Conservation (phyloP, 2,329 filamentous ascomycete species). For the Aureobasidium lini region DNA sequence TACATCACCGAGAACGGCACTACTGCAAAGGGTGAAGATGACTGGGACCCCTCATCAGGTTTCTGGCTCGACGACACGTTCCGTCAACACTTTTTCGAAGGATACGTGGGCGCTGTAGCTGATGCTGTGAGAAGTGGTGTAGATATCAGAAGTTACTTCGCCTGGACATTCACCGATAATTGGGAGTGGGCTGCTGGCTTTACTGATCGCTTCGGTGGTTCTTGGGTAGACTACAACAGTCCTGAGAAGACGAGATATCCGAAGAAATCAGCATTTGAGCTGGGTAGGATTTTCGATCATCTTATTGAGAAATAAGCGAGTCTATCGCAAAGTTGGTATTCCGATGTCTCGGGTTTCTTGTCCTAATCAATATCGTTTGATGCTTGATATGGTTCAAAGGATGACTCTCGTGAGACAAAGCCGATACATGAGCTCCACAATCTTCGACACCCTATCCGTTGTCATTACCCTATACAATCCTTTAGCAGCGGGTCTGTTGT, state of each 20-base stretch:
- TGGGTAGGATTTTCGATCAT: slow-evolving; percentile 5
- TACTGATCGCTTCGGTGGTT: slow-evolving; percentile 34
- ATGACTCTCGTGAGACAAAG: too few relatives aligned
- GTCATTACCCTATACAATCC: too few relatives aligned
- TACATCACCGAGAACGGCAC: slow-evolving; percentile 89
- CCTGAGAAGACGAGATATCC: slow-evolving; percentile 32
- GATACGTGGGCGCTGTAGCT: slow-evolving; percentile 69
- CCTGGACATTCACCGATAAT: slow-evolving; percentile 78
- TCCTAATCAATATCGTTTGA: too few relatives aligned
- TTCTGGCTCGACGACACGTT: slow-evolving; percentile 63
- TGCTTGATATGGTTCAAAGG: too few relatives aligned
- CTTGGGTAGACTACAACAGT: slow-evolving; percentile 36
- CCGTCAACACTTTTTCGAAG: slow-evolving; percentile 68
- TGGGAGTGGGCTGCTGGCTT: slow-evolving; percentile 38
- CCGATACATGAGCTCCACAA: too few relatives aligned
- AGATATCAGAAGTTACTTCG: slow-evolving; percentile 71
- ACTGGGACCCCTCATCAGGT: slow-evolving; percentile 57
- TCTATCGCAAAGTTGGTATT: too few relatives aligned
- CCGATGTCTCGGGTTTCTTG: too few relatives aligned
- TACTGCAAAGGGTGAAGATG: slow-evolving; percentile 59
- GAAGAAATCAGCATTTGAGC: slow-evolving; percentile 20
- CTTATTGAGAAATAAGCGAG: not conserved
- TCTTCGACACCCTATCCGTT: too few relatives aligned
- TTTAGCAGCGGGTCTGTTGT: too few relatives aligned
- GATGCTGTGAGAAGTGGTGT: slow-evolving; percentile 67